Evolutionary conservation across 1,139 yeast species (phyloP), one percentile per base, ranked within the genome.

Genomic region (Lodderomyces jiufengensis): DNA sequence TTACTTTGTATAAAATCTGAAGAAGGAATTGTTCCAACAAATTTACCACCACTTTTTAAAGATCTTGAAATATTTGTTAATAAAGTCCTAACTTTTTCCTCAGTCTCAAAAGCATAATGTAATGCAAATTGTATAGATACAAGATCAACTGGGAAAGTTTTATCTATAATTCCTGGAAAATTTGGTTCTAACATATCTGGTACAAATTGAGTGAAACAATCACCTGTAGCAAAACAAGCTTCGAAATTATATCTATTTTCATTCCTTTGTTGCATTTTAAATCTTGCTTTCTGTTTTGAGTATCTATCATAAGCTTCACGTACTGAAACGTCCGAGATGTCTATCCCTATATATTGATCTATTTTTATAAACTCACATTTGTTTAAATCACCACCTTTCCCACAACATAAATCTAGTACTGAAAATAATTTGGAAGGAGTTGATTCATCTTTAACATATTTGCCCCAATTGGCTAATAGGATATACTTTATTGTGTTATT

Each of bases 321-420:
- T 30, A 92, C 79, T 6, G 95, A 85, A 2, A 84, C 82, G 55
- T 90, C 95, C 14, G 97, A 90, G 35, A 94, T 81, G 59, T 92
- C 99, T 27, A 92, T 73, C 1, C 98, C 98, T 36, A 90, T 78
- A 48, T 84, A 84, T 40, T 88, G 92, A 22, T 77, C 73, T 3
- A 86, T 76, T 9, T 75, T 68, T 2, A 86, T 83, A 49, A 78
- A 78, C 38, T 80, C 85, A 80, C 95, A 90, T 59, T 92, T 92
- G 51, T 84, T 78, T 51, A 94, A 64, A 61, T 92, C 99, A 13
- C 99, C 99, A 31, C 99, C 99, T 58, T 92, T 94, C 11, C 99
- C 99, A 60, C 98, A 92, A 15, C 97, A 96, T 38, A 92, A 61
- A 53, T 92, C 99, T 27, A 92, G 64, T 1, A 84, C 48, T 9